Evolutionary conservation across 176 grass and related monocot species (phyloP), one percentile per base, ranked within the genome.

Genomic region (Melocanna baccifera): DNA sequence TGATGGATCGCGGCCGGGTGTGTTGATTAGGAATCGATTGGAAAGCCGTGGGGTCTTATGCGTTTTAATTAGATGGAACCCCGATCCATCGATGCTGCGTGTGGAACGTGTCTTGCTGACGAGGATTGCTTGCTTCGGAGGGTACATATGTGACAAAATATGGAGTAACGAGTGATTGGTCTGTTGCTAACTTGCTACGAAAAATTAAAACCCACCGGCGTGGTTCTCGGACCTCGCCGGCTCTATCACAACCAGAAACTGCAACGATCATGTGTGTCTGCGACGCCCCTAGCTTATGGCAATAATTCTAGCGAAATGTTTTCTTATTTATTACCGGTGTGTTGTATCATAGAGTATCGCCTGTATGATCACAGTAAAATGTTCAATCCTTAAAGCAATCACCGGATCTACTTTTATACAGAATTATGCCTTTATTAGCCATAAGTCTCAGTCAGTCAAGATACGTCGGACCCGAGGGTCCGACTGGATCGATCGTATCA

Each of bases 11-110:
- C 51, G 46, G 12, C 12, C 50, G 20, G 22, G 55, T 9, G 41
- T 19, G 72, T 62, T 48, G 55, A 25, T 26, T 9, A 20, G 53
- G 22, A 6, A 16, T 12, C 32, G 84, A 86, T 80, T 72, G 74
- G 85, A 65, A n/a, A 39, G 57, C 68, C 57, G 34, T 86, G 77
- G 68, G 68, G 84, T n/a, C 13, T 73, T 80, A 53, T 63, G 19
- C 39, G 7, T 62, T n/a, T 19, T 18, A 47, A 22, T 65, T 42
- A 19, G 48, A 22, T 9, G 45, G 29, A 29, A 16, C 13, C 47
- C 22, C 13, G 64, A 26, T 81, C 22, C 13, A 56, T 16, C n/a
- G 65, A 12, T 29, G 58, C 23, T 26, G 58, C 11, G 58, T 5
- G 58, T 13, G 11, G 28, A 26, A 26, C 26, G 1, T 26, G 9